A percentile compares a stretch with the other conserved stretches of the same genome.
These are phyloP conservation scores for Vitis hybrid DNA, from an alignment of 177 flowering plant genomes.

Conservation along the genomic window DNA sequence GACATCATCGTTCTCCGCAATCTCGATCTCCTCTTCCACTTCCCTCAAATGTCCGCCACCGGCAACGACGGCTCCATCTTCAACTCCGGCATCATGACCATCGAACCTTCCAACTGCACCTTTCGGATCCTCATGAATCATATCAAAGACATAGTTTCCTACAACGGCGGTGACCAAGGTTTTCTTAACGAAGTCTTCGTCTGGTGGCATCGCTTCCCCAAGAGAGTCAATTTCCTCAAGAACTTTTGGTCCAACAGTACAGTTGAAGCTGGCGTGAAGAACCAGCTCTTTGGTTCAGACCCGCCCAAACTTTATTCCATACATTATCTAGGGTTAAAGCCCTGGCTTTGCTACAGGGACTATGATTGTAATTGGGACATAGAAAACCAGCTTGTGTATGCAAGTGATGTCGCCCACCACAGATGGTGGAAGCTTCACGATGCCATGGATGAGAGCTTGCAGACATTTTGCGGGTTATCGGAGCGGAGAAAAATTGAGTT, in stretches of 20 bases:
- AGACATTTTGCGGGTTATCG: constrained; percentile 54
- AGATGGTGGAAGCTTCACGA: constrained; percentile 91
- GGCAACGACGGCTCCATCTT: constrained; percentile 79
- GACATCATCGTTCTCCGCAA: constrained; percentile 78
- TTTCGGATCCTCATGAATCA: constrained; percentile 54
- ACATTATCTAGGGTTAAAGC: constrained; percentile 86
- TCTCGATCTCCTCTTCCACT: constrained; percentile 73
- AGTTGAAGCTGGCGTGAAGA: constrained; percentile 57
- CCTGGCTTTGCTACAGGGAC: constrained; percentile 92
- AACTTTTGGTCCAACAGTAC: constrained; percentile 81
- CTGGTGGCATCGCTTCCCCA: constrained; percentile 94
- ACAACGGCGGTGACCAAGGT: constrained; percentile 98
- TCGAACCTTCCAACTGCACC: constrained; percentile 93
- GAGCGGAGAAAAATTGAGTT: constrained; percentile 53
- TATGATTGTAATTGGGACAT: constrained; percentile 93
- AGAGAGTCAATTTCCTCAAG: constrained; percentile 80
- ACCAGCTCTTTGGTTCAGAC: constrained; percentile 71
- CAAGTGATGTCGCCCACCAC: constrained; percentile 80
- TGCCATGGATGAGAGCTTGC: constrained; percentile 57
- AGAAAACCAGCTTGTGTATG: constrained; percentile 59
- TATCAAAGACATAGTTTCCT: constrained; percentile 55
- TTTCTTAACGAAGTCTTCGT: constrained; percentile 84
- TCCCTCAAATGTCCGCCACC: constrained; percentile 84
- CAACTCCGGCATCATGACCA: constrained; percentile 92
- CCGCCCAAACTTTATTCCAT: constrained; percentile 77